Evolutionary conservation across 108 stramenopile species (phyloP), one percentile per base, ranked within the genome.

Genomic region (Stephanodiscus minutulus): DNA sequence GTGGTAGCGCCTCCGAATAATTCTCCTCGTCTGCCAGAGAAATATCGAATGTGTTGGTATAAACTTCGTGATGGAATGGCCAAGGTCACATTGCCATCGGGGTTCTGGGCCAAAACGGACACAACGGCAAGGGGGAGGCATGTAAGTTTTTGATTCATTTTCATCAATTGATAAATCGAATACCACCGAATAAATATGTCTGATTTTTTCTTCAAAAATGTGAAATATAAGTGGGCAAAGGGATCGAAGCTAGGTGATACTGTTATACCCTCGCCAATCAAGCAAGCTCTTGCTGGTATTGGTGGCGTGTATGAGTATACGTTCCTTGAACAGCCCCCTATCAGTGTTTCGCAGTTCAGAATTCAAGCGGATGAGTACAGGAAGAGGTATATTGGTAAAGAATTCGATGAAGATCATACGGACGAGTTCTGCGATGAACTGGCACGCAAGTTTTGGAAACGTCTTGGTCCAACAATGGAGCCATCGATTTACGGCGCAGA

Each of bases 401-500:
- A 74, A 57, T 44, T 73, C 21, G 73, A 81, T 49, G 60, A 52
- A 12, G 77, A 77, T 11, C 56, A 67, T 22, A 50, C 66, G 5
- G 83, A 85, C 37, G 82, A 83, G 7, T 50, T 85, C 28, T 82
- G 88, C 52, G 91, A 91, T 27, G 81, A 85, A 21, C 66, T 95
- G 50, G 91, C 88, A 29, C 83, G 93, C 39, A 83, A 93, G 73
- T 97, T 94, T 73, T 97, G 97, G 97, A 90, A 88, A 72, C 82
- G 92, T 13, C 79, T 97, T 25, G 96, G 97, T 20, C 96, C 97
- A 5, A 96, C 93, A 47, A 91, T 92, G 92, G 85, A 94, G 48
- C 87, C 95, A 1, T 81, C 95, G 5, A 65, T 86, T 61, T 98
- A 98, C 69, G 98, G 98, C 7, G 98, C 98, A 15, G 98, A 98